Percentiles rank a stretch among this genome's conserved stretches.
Evolutionary conservation across 2,329 filamentous ascomycete genomes (phyloP).

Genomic region (Sphaceloma murrayae): DNA sequence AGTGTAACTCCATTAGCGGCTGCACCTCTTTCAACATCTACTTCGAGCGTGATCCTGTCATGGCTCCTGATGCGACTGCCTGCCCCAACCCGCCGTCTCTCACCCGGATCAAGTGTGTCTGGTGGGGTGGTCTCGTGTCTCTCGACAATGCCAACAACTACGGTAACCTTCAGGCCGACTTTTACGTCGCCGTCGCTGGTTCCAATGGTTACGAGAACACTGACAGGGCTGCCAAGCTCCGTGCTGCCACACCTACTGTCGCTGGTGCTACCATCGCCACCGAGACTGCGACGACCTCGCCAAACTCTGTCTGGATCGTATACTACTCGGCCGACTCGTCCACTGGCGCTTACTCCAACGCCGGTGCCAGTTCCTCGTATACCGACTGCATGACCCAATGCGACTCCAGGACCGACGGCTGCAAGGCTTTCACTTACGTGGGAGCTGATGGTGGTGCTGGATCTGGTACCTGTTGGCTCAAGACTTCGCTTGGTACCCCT

Average conservation of each 20-base stretch:
- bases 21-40: slow-evolving; percentile 24
- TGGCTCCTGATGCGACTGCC: slow-evolving; percentile 20
- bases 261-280: slow-evolving; percentile 11
- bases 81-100: slow-evolving; percentile 18
- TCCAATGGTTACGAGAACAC: slow-evolving; percentile 29
- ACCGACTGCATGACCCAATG: slow-evolving; percentile 18
- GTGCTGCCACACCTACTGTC: not conserved
- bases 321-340: slow-evolving; percentile 17
- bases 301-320: slow-evolving; percentile 14
- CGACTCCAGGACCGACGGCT: slow-evolving; percentile 15
- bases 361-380: slow-evolving; percentile 15
- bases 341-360: slow-evolving; percentile 17
- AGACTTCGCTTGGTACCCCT: slow-evolving; percentile 16
- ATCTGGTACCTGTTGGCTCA: slow-evolving; percentile 18
- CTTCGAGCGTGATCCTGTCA: slow-evolving; percentile 18
- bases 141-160: slow-evolving; percentile 19
- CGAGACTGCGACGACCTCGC: slow-evolving; percentile 1
- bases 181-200: slow-evolving; percentile 27
- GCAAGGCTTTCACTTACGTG: slow-evolving; percentile 20
- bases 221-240: not conserved
- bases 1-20: slow-evolving; percentile 21
- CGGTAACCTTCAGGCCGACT: slow-evolving; percentile 22
- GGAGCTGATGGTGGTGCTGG: slow-evolving; percentile 14
- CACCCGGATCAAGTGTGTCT: slow-evolving; percentile 21
- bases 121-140: slow-evolving; percentile 19